Base-by-base conservation (phyloP, 371 early-diverging fungal genomes). In the Lichtheimia corymbifera region DNA sequence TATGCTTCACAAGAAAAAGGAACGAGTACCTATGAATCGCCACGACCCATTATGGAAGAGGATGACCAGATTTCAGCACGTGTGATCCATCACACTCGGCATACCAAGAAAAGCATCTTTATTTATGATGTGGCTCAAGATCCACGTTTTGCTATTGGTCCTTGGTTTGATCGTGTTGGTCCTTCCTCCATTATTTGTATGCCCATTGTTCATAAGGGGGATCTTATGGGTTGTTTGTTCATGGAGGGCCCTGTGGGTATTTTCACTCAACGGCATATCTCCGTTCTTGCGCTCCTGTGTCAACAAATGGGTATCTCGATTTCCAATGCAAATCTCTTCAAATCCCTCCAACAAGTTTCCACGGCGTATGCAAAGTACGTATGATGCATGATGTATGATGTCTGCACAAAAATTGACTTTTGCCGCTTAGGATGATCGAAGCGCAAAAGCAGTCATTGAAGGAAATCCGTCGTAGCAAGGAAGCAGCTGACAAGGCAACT, bases 301-400 rank as follows among this genome's bases (percentile, higher is more conserved):
- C 85, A 85, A 27, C 85, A 85, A 54, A 72, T 85, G 64, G 85
- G 83, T 24, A 85, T 85, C 44, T 85, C 85, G 1, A 82, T 85
- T 24, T 74, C 82, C 15, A 85, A 85, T 43, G 85, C 85, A 0
- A 63, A 80, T 25, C 51, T 85, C 30, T 85, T 83, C 63, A 74
- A 77, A 27, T 74, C 75, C 0, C 63, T 77, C 0, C 78, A 77
- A 57, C 68, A 70, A 27, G 75, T 71, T 7, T 72, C 78, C 1
- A 72, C 65, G 64, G 65, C 73, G 0, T 72, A 77, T 42, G 52
- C 59, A 44, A 67, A 66, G 71, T 71, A 71, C 44, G 25, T 24
- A 55, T 17, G 9, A 25, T n/a, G 35, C 9, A 14, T 12, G 14
- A 35, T 6, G 7, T 3, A 15, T 18, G 3, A 17, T 11, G 5